Evolutionary conservation across 108 stramenopile genomes (phyloP).

Genomic region (Conticribra guillardii): DNA sequence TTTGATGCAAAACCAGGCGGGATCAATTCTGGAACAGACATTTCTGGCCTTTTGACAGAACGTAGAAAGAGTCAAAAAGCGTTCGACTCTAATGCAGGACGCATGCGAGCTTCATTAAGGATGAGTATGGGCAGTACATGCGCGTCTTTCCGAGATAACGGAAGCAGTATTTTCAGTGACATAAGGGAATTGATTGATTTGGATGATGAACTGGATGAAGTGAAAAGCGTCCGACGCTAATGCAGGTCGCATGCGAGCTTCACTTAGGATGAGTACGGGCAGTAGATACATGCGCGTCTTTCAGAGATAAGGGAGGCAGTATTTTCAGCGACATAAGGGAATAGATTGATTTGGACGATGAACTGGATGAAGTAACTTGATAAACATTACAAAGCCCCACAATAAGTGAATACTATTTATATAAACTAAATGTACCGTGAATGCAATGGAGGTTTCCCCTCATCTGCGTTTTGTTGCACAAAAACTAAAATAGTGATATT

Average conservation of each 20-base stretch:
- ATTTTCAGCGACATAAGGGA: too few species aligned
- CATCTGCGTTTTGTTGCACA: too few species aligned
- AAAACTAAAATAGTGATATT: too few species aligned
- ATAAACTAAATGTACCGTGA: too few species aligned
- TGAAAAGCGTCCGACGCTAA: slow-evolving; percentile 26
- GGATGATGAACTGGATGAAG: slow-evolving; percentile 34
- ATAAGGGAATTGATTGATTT: slow-evolving; percentile 38
- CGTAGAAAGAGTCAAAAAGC: slow-evolving; percentile 35
- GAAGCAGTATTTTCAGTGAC: too few species aligned
- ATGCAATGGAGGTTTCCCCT: too few species aligned
- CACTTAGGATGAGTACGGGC: slow-evolving; percentile 29
- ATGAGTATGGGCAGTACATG: slow-evolving; percentile 36
- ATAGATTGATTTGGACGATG: slow-evolving; percentile 30
- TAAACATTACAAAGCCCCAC: too few species aligned
- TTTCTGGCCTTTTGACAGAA: slow-evolving; percentile 36
- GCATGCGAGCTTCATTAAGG: slow-evolving; percentile 26
- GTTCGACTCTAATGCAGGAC: slow-evolving; percentile 23
- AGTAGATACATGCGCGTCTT: slow-evolving; percentile 25
- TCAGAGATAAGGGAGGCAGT: too few species aligned
- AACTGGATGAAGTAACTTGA: slow-evolving; percentile 34
- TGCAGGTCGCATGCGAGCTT: slow-evolving; percentile 24
- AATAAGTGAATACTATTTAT: too few species aligned
- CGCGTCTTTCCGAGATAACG: too few species aligned
- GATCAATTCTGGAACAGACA: slow-evolving; percentile 44
- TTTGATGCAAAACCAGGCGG: slow-evolving; percentile 49